Evolutionary conservation across 2,329 filamentous ascomycete genomes (phyloP), one percentile per base, ranked within the genome.

Genomic region (Penicillium oxalicum): DNA sequence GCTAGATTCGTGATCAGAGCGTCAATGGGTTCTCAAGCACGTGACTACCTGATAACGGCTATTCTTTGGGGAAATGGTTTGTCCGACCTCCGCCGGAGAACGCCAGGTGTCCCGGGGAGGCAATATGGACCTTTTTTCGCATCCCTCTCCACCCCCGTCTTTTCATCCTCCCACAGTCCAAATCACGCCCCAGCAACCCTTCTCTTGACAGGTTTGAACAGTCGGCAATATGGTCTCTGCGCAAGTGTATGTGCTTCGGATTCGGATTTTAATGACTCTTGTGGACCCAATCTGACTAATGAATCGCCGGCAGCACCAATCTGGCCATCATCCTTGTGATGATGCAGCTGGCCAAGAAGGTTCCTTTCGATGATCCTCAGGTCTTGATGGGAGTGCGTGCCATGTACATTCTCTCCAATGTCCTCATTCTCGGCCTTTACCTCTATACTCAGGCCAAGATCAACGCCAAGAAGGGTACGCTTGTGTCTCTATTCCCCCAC

Each of bases 281-380:
- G 27, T 46, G 27, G 25, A 9, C 6, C n/a, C 43, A 35, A 7
- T 11, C 26, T 24, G 27, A 33, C 43, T 45, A 27, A 45, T 12
- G 2, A n/a, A 12, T 53, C 53, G 47, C 11, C 27, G 55, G 60
- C 72, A 95, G 90, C 65, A 88, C 87, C 71, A 95, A 95, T 80
- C 80, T 95, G 71, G 78, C 88, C 77, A 90, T 95, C 84, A 91
- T 95, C 76, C 82, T 95, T 61, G 87, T 88, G 69, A 94, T 96
- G 86, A 96, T 97, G 89, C 91, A 96, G 80, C 87, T 95, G 53
- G 87, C 90, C 62, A 97, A 97, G 82, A 88, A 86, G 74, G 84
- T 98, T 53, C 89, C 91, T 42, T 95, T 97, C 65, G 91, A 97
- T 28, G 86, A 97, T 67, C 89, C 82, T n/a, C 77, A 79, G 54